These are phyloP conservation scores for Suhomyces prunicola DNA, from an alignment of 805 yeast genomes.

Conservation along the genomic window DNA sequence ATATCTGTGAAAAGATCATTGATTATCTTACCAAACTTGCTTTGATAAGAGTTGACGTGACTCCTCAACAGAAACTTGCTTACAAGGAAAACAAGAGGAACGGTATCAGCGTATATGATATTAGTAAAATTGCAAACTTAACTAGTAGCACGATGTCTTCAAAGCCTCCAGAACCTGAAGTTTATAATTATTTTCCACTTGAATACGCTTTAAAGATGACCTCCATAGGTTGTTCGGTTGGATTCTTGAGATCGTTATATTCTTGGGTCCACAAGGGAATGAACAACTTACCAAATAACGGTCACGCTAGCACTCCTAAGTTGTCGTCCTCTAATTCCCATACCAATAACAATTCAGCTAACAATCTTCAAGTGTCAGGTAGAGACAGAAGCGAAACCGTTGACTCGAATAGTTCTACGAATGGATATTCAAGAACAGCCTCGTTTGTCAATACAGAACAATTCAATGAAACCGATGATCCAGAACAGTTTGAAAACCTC, in stretches of 20 bases:
- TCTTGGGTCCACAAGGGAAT: constrained; percentile 78
- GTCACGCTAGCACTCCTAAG: not conserved
- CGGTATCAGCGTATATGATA: constrained; percentile 70
- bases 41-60: constrained; percentile 65
- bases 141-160: constrained; percentile 65
- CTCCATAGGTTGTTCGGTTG: constrained; percentile 76
- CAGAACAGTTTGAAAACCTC: constrained; percentile 77
- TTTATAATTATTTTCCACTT: constrained; percentile 56
- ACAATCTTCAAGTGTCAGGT: constrained; percentile 4
- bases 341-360: constrained; percentile 4
- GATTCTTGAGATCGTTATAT: constrained; percentile 74
- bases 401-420: constrained; percentile 25
- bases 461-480: constrained; percentile 57
- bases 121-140: constrained; percentile 70
- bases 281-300: constrained; percentile 1
- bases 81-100: constrained; percentile 39
- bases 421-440: constrained; percentile 28
- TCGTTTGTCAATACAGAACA: constrained; percentile 20
- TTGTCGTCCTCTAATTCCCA: not conserved
- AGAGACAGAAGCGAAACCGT: constrained; percentile 29
- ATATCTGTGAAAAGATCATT: constrained; percentile 78
- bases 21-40: constrained; percentile 75
- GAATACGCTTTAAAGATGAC: constrained; percentile 84
- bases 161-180: constrained; percentile 54
- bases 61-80: constrained; percentile 61